These are phyloP conservation scores for Gymnopilus junonius DNA, from an alignment of 768 basidiomycete genomes.

Conservation along the genomic window DNA sequence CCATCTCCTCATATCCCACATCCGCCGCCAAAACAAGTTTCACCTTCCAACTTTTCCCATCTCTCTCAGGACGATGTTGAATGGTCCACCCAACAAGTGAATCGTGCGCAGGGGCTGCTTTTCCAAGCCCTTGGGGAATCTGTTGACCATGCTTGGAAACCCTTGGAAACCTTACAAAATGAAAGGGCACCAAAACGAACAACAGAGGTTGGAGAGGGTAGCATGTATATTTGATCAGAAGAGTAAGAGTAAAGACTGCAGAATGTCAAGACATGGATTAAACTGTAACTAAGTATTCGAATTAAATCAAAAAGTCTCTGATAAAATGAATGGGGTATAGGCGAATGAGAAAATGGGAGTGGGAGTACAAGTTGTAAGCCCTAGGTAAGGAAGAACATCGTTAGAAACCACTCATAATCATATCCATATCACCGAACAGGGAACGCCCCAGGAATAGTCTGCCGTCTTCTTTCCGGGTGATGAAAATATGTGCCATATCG, in stretches of 20 bases:
- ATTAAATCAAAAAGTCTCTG: conserved; percentile 5
- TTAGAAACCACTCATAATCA: background rate
- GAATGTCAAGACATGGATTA: background rate
- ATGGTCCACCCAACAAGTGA: conserved; percentile 41
- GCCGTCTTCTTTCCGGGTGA: conserved; percentile 75
- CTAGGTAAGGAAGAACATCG: background rate
- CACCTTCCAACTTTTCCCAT: conserved; percentile 34
- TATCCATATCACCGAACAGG: conserved; percentile 26
- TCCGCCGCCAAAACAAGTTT: conserved; percentile 44
- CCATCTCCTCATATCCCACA: conserved; percentile 49
- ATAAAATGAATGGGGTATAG: background rate
- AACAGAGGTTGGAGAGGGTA: conserved; percentile 47
- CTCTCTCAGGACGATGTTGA: conserved; percentile 35
- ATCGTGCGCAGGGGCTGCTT: conserved; percentile 38
- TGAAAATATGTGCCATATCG: conserved; percentile 85
- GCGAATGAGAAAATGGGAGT: background rate
- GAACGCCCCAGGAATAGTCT: conserved; percentile 66
- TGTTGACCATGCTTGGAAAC: conserved; percentile 19
- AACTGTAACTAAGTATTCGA: background rate
- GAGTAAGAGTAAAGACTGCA: background rate
- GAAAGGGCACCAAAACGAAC: conserved; percentile 18
- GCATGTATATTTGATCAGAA: conserved; percentile 23
- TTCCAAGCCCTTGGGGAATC: conserved; percentile 37
- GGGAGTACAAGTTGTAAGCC: background rate
- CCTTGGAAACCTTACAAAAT: conserved; percentile 4